Base-by-base conservation (phyloP, 177 flowering plant species). In the Vitis hybrid region DNA sequence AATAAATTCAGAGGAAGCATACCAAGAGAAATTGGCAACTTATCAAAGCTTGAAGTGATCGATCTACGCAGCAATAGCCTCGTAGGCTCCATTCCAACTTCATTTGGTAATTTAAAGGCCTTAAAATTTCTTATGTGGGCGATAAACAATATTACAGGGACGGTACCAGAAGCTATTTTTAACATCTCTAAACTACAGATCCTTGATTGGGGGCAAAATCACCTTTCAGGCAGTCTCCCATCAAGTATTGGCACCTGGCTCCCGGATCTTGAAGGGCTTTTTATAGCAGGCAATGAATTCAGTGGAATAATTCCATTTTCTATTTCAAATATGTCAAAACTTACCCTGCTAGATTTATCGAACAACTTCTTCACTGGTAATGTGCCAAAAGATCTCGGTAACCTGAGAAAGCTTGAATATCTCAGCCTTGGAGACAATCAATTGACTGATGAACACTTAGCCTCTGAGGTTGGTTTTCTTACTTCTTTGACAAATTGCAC, bases 401-500 rank as follows among this genome's bases (percentile, higher is more conserved):
- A 65, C 14, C 15, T 65, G 21, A 65, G 49, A 24, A 2, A 12
- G 10, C 68, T 65, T 46, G 20, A 53, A 18, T 2, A 0, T n/a
- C 46, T 65, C 20, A 14, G 15, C 20, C 30, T 65, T 8, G 68
- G 2, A 2, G 9, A 0, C 0, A 65, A 65, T 53, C 13, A 13
- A 6, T 51, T 65, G 59, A 65, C 58, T 4, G 0, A 48, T 53
- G 41, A 35, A 35, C 8, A n/a, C 68, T n/a, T 17, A 20, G 1
- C 51, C 35, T 18, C n/a, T 66, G n/a, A 1, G 8, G 41, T 35
- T 35, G 41, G 58, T 15, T 66, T 66, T 56, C 35, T 66, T 13
- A 1, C 69, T 11, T 66, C 69, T 56, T 56, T 55, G 69, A 17
- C 52, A 41, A 56, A 56, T 41, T 66, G 69, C 56, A 55, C 14